Percentiles rank a stretch among this genome's conserved stretches.
Evolutionary conservation across 1,139 yeast species (phyloP).

Genomic region (Protomyces inundatus): DNA sequence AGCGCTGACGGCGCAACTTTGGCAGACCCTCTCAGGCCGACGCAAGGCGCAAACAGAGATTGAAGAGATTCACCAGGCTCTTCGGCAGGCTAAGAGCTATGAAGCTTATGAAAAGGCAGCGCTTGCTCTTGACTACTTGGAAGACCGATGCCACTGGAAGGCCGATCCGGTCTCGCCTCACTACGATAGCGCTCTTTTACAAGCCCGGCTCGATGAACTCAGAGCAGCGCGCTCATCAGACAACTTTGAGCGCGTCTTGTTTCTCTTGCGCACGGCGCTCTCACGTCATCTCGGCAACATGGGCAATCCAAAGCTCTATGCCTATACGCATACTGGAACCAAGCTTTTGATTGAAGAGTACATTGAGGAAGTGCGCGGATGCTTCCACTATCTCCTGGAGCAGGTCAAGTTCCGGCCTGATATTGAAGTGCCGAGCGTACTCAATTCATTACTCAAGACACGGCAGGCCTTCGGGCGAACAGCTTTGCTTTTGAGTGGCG

Average conservation of each 20-base stretch:
- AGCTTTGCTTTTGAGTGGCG: slow-evolving; percentile 88
- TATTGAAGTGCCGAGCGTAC: slow-evolving; percentile 60
- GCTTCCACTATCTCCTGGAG: slow-evolving; percentile 49
- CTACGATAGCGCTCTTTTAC: slow-evolving; percentile 66
- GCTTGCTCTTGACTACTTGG: slow-evolving; percentile 9
- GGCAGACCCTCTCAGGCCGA: background rate
- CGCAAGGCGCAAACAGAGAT: background rate
- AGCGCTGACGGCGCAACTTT: background rate
- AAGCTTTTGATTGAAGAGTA: slow-evolving; percentile 77
- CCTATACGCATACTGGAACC: slow-evolving; percentile 80
- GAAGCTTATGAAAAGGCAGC: slow-evolving; percentile 18
- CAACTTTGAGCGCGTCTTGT: slow-evolving; percentile 59
- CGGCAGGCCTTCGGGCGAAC: slow-evolving; percentile 89
- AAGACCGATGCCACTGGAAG: slow-evolving; percentile 60
- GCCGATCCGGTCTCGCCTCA: slow-evolving; percentile 51
- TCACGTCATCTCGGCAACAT: slow-evolving; percentile 80
- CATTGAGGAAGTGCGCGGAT: slow-evolving; percentile 64
- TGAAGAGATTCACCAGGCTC: slow-evolving; percentile 1
- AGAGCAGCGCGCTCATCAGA: slow-evolving; percentile 52
- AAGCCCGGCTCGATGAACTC: slow-evolving; percentile 53
- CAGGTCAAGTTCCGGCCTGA: slow-evolving; percentile 25
- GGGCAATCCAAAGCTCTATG: slow-evolving; percentile 72
- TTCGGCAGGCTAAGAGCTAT: slow-evolving; percentile 7
- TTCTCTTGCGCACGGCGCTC: slow-evolving; percentile 78
- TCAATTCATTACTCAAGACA: slow-evolving; percentile 80